Evolutionary conservation across 805 yeast genomes (phyloP).

Genomic region (Saturnispora saitoi): DNA sequence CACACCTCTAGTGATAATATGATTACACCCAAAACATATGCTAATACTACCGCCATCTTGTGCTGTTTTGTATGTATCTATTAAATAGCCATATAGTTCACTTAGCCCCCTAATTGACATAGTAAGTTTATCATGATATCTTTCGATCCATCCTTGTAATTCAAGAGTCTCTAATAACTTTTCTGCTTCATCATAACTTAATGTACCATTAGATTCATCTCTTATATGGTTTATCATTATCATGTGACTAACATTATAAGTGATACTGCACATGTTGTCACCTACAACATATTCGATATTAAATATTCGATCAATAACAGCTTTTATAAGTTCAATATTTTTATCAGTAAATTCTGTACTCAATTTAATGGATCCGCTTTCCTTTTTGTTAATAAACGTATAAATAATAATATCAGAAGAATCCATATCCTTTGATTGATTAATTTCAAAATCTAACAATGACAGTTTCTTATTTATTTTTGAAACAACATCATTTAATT

Average conservation of each 20-base stretch:
- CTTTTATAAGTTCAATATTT: constrained; percentile 40
- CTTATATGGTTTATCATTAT: constrained; percentile 8
- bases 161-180: constrained; percentile 32
- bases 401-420: constrained; percentile 25
- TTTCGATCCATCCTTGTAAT: constrained; percentile 48
- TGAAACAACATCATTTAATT: constrained; percentile 13
- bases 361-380: constrained; percentile 31
- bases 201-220: constrained; percentile 5
- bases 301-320: constrained; percentile 33
- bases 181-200: constrained; percentile 27
- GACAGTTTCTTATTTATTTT: constrained; percentile 26
- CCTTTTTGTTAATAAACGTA: constrained; percentile 34
- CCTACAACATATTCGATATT: constrained; percentile 13
- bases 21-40: constrained; percentile 43
- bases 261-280: not conserved
- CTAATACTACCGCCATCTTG: constrained; percentile 32
- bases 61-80: constrained; percentile 35
- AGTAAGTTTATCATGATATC: constrained; percentile 27
- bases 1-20: constrained; percentile 45
- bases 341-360: constrained; percentile 29
- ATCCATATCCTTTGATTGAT: constrained; percentile 25
- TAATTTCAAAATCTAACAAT: constrained; percentile 34
- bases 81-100: constrained; percentile 39
- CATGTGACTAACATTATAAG: constrained; percentile 11
- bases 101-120: constrained; percentile 35